phyloP scores from a whole-genome alignment of 805 yeast species.

The Millerozyma miso region DNA sequence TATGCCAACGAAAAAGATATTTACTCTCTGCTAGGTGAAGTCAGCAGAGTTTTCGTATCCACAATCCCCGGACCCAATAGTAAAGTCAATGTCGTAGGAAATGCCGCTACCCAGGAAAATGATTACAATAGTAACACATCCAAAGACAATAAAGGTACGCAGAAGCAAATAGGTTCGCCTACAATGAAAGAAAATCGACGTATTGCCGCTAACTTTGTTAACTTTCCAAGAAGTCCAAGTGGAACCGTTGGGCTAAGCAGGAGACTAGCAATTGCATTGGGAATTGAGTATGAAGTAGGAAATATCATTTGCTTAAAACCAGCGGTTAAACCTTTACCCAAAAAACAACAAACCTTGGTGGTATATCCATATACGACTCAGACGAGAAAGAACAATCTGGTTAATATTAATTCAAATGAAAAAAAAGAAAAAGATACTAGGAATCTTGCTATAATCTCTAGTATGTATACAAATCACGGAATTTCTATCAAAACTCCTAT shows the following conservation, averaged over 20 bases:
- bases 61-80: conserved; percentile 48
- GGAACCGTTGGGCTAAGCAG: conserved; percentile 50
- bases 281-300: conserved; percentile 48
- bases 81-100: conserved; percentile 13
- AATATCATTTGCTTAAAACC: conserved; percentile 49
- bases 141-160: conserved; percentile 3
- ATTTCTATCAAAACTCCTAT: conserved; percentile 30
- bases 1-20: conserved; percentile 42
- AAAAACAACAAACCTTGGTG: conserved; percentile 36
- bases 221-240: conserved; percentile 21
- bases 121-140: conserved; percentile 5
- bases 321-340: conserved; percentile 31
- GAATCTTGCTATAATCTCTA: conserved; percentile 16
- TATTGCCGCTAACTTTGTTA: conserved; percentile 50
- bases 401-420: conserved; percentile 23
- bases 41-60: conserved; percentile 48
- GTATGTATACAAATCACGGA: conserved; percentile 13
- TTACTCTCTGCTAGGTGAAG: conserved; percentile 25
- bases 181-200: conserved; percentile 32
- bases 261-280: conserved; percentile 53
- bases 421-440: conserved; percentile 23
- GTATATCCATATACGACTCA: conserved; percentile 55
- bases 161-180: conserved; percentile 8
- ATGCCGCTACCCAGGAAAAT: conserved; percentile 9
- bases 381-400: conserved; percentile 26